These are phyloP conservation scores for Paraphoma chrysanthemicola DNA, from an alignment of 2,329 filamentous ascomycete species.

Conservation along the genomic window DNA sequence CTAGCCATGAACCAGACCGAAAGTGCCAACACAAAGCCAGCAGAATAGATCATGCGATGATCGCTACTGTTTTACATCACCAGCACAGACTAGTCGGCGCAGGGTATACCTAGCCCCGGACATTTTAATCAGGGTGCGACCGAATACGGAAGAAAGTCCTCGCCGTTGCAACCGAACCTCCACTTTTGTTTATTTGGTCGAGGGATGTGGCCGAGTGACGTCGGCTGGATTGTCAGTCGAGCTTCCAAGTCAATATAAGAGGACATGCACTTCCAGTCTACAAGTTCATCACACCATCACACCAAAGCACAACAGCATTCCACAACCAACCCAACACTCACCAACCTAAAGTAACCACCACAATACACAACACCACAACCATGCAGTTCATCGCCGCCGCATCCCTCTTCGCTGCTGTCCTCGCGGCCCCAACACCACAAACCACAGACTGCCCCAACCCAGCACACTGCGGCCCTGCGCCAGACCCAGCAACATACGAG, in stretches of 20 bases:
- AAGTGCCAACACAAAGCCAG: not conserved
- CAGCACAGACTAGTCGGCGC: not conserved
- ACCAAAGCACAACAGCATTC: not conserved
- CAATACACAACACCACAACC: conserved; percentile 3
- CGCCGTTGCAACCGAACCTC: conserved; percentile 4
- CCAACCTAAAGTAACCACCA: not conserved
- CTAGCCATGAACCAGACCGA: too few relatives aligned
- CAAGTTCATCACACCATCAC: not conserved
- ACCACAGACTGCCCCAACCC: conserved; percentile 29
- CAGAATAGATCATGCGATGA: not conserved
- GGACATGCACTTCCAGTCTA: not conserved
- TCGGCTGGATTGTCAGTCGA: conserved; percentile 1
- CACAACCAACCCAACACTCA: not conserved
- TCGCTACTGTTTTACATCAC: not conserved
- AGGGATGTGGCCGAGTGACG: conserved; percentile 9
- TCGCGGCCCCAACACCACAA: conserved; percentile 27
- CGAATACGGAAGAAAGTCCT: not conserved
- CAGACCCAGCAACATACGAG: conserved; percentile 19
- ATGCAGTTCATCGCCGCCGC: conserved; percentile 30
- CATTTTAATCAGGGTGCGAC: not conserved
- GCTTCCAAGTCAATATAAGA: conserved; percentile 19
- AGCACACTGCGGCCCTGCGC: conserved; percentile 20
- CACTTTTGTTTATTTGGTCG: conserved; percentile 7
- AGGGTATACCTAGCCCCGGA: not conserved
- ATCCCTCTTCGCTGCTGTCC: conserved; percentile 23